phyloP scores from a whole-genome alignment of 2,329 filamentous ascomycete genomes.

The Tolypocladium amazonense region DNA sequence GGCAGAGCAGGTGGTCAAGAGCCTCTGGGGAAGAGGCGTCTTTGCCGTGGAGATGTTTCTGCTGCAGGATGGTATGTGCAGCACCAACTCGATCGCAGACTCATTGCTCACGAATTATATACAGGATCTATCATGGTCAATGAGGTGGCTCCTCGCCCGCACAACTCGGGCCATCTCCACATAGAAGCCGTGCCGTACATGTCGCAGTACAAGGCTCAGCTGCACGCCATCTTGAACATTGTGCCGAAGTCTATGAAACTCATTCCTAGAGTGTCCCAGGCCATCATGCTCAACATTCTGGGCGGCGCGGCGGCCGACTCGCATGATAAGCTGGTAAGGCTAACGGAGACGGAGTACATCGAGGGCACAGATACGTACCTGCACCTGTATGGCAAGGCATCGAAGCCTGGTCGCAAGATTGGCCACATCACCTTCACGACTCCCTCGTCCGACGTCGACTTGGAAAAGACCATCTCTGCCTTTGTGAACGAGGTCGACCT shows the following conservation, averaged over 20 bases:
- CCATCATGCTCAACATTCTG: conserved; percentile 73
- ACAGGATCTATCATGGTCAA: conserved; percentile 65
- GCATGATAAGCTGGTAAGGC: conserved; percentile 40
- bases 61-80: conserved; percentile 53
- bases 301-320: conserved; percentile 57
- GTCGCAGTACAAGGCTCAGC: conserved; percentile 82
- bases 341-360: conserved; percentile 31
- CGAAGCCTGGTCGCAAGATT: conserved; percentile 85
- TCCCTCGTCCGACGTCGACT: conserved; percentile 53
- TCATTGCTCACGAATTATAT: conserved; percentile 3
- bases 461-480: conserved; percentile 48
- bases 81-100: not conserved
- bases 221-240: conserved; percentile 69
- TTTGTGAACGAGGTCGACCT: conserved; percentile 55
- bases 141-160: conserved; percentile 70
- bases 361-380: conserved; percentile 45
- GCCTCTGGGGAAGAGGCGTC: conserved; percentile 79
- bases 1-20: conserved; percentile 67
- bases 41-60: conserved; percentile 98
- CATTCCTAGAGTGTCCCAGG: conserved; percentile 38
- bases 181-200: conserved; percentile 81
- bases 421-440: conserved; percentile 82
- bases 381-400: conserved; percentile 87
- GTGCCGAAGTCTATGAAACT: conserved; percentile 45
- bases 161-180: conserved; percentile 92